These are phyloP conservation scores for Heliosperma pusillum DNA, from an alignment of 148 eudicot genomes.

Conservation along the genomic window DNA sequence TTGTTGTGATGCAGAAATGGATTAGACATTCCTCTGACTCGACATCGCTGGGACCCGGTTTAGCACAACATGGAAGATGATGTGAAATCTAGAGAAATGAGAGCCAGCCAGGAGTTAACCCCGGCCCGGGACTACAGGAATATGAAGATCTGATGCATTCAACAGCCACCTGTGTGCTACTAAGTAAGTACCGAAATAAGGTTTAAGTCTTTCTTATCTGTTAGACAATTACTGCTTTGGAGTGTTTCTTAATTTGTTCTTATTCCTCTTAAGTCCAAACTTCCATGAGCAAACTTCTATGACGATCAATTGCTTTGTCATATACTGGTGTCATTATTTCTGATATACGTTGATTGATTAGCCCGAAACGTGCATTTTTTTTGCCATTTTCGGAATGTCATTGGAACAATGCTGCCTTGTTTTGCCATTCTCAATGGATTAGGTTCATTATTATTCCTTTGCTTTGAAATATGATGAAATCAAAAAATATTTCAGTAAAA, in stretches of 20 bases:
- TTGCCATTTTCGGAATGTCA: conserved; percentile 5
- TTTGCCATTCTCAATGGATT: too few species aligned
- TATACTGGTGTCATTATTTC: conserved; percentile 16
- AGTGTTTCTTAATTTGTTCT: conserved; percentile 13
- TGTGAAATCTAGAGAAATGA: too few species aligned
- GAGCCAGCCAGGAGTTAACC: conserved; percentile 13
- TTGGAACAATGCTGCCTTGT: background rate
- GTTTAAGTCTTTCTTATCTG: conserved; percentile 1
- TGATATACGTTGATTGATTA: background rate
- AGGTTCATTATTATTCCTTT: background rate
- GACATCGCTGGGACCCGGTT: conserved; percentile 6
- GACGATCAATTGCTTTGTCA: conserved; percentile 11
- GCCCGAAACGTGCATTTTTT: background rate
- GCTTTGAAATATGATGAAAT: background rate
- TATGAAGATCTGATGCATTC: conserved; percentile 22
- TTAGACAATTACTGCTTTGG: conserved; percentile 14
- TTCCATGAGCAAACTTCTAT: conserved; percentile 13
- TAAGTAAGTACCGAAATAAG: conserved; percentile 21
- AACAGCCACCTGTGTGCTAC: conserved; percentile 26
- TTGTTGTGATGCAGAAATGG: conserved; percentile 26
- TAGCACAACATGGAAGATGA: background rate
- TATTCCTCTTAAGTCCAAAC: background rate
- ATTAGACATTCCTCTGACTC: conserved; percentile 19
- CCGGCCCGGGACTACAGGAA: conserved; percentile 15
- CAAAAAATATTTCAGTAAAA: background rate